Evolutionary conservation across 2,329 filamentous ascomycete genomes (phyloP).

Genomic region (Aspergillus tamarii): DNA sequence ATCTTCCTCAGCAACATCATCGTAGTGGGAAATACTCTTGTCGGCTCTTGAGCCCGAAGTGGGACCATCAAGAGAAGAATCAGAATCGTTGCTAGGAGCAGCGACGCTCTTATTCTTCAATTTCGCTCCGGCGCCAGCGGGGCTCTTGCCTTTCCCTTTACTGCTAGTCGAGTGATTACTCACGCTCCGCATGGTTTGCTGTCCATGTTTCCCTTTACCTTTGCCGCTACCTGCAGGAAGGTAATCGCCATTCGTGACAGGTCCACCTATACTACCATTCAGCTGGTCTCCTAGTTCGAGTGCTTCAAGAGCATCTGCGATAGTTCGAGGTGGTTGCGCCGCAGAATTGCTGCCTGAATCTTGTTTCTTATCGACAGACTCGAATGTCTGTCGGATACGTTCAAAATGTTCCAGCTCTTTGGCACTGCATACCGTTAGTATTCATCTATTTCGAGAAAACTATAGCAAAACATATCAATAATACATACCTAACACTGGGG

Average conservation of each 20-base stretch:
- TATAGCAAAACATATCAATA: neutral
- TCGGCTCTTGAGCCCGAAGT: constrained; percentile 5
- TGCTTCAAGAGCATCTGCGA: constrained; percentile 42
- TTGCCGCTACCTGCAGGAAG: constrained; percentile 29
- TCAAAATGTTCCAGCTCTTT: constrained; percentile 94
- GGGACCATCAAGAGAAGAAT: constrained; percentile 34
- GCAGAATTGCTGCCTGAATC: constrained; percentile 24
- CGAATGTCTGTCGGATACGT: constrained; percentile 78
- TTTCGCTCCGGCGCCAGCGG: neutral
- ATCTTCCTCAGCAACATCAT: constrained; percentile 28
- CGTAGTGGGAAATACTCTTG: constrained; percentile 12
- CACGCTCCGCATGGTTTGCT: constrained; percentile 28
- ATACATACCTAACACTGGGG: constrained; percentile 71
- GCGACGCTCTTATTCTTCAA: constrained; percentile 41
- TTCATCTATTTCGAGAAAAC: neutral
- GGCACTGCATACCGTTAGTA: constrained; percentile 58
- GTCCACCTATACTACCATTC: constrained; percentile 23
- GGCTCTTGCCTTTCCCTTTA: constrained; percentile 30
- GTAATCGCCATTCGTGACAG: constrained; percentile 32
- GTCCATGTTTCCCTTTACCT: constrained; percentile 37
- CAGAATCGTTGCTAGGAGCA: constrained; percentile 35
- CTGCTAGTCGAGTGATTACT: constrained; percentile 35
- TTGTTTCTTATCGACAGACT: constrained; percentile 58
- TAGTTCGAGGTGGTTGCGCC: constrained; percentile 34
- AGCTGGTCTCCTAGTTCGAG: constrained; percentile 32